Base-by-base conservation (phyloP, 441 rosid genomes). In the Gossypium gossypioides region DNA sequence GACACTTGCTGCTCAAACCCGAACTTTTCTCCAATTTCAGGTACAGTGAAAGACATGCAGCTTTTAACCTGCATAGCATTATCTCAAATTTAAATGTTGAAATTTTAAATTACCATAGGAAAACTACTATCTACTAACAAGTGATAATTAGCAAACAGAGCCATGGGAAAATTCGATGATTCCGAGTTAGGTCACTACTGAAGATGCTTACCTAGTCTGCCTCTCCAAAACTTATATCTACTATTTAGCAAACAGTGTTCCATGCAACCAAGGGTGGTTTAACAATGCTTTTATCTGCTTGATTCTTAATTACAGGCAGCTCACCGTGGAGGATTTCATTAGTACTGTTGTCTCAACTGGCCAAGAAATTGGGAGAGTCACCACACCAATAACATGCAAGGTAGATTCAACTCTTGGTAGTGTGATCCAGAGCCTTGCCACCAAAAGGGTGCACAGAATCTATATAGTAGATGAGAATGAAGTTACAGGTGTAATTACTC, bases 401-500 rank as follows among this genome's bases (percentile, higher is more conserved):
- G 78, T 67, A 7, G 88, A 86, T 73, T 81, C 92, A 27, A 85
- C 85, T 55, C 85, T 91, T 2, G 89, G 93, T 9, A 83, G 80
- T 65, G 91, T 91, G 84, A 86, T 91, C 64, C 78, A 87, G 65
- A 76, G 77, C 75, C 90, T 93, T 46, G 89, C 97, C 76, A 84
- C 88, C 19, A 85, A 76, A 74, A 80, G 80, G 5, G 89, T 87
- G 73, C 97, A 93, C 82, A 79, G 96, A 78, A 84, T 91, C 32
- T 84, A 91, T 44, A 90, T 85, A 60, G 89, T 80, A 6, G 86
- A 75, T 13, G 90, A 78, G 40, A 81, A 83, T 72, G 88, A 83
- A 78, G 88, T 93, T 4, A 72, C 58, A 34, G 97, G 97, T 10
- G 92, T 93, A 29, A 90, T 93, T 70, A 93, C 98, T 0, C 86